phyloP scores from a whole-genome alignment of 257 asterid species.

The Solanum sitiens region DNA sequence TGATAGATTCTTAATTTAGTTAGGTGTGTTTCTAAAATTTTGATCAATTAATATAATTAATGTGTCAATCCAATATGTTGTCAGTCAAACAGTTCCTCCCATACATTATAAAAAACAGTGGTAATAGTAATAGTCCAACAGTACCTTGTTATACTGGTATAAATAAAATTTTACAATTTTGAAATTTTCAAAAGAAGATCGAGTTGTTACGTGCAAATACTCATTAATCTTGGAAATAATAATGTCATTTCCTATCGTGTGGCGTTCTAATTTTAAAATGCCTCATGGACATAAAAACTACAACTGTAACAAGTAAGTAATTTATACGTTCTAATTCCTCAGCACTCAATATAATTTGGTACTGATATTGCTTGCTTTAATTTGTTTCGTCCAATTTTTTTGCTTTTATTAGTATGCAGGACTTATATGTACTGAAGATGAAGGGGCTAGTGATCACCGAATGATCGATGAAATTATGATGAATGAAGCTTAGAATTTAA shows the following conservation, averaged over 20 bases:
- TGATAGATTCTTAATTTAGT: no score
- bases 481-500: neutral
- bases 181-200: neutral
- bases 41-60: no score
- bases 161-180: neutral
- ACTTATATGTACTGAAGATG: neutral
- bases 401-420: neutral
- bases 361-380: neutral
- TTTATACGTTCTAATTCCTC: neutral
- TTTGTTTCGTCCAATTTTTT: neutral
- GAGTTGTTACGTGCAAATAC: no score
- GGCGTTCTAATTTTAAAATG: neutral
- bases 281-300: neutral
- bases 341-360: neutral
- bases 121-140: neutral
- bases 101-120: neutral
- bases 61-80: no score
- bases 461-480: neutral
- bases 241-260: neutral
- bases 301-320: neutral
- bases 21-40: no score
- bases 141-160: neutral
- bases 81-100: neutral
- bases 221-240: neutral
- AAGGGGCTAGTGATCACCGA: neutral